Base-by-base conservation (phyloP, 1,139 yeast genomes). In the Kodamaea plutei region DNA sequence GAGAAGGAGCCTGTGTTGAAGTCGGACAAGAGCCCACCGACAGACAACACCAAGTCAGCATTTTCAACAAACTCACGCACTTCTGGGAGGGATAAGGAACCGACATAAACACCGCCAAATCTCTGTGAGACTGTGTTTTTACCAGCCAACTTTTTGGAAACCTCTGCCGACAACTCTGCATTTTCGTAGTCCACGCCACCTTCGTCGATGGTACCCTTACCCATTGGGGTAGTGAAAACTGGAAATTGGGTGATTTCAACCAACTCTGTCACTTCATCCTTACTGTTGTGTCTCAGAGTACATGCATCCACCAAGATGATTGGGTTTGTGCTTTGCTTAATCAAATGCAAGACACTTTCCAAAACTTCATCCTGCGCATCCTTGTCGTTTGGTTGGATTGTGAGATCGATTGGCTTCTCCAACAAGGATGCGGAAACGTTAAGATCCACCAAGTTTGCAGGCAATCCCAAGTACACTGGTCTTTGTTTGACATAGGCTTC, bases 1-100 rank as follows among this genome's bases (percentile, higher is more conserved):
- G 66, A 58, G 40, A 63, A 63, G 4, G 66, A 54, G 10, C 68
- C 68, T 8, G 69, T 63, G 42, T 61, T 61, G 50, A 62, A 62
- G 41, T 62, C 68, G 32, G 62, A 56, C 35, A 62, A 52, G 39
- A 63, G 45, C 4, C 66, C 68, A 31, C 53, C 53, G 5, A 46
- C 36, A 6, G 50, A 41, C 24, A 48, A 34, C n/a, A 48, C 38
- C 35, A 48, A 37, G 34, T 48, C 53, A n/a, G 52, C 42, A 19
- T 20, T 14, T 29, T 48, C 50, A 9, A 48, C 50, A 9, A 40
- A 40, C 11, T 38, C 40, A 24, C 39, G 40, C n/a, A 47, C 49
- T n/a, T 35, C 36, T 14, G 51, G 49, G 26, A 37, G 37, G 5
- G 53, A 48, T 29, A 48, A 40, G 15, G 45, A 34, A 11, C 53